Conservation (phyloP, 108 stramenopile species). For the Seminavis robusta region DNA sequence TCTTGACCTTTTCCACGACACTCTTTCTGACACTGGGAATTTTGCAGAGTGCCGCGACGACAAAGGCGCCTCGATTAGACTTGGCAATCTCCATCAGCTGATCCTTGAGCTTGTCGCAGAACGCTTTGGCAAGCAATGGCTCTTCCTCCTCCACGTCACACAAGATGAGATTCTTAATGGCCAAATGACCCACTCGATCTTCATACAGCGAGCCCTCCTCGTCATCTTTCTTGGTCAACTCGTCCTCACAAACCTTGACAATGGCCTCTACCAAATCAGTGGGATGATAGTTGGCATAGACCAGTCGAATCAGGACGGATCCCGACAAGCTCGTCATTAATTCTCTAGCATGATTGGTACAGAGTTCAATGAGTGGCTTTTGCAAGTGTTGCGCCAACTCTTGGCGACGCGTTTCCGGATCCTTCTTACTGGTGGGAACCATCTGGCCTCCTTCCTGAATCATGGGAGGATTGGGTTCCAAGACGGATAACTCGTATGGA, state of each 20-base stretch:
- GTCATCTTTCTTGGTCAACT: no score
- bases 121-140: constrained; percentile 31
- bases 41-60: constrained; percentile 61
- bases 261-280: constrained; percentile 42
- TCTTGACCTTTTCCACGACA: constrained; percentile 36
- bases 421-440: constrained; percentile 83
- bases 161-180: constrained; percentile 65
- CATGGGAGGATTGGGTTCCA: constrained; percentile 54
- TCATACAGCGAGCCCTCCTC: constrained; percentile 55
- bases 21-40: constrained; percentile 39
- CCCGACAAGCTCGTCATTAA: constrained; percentile 71
- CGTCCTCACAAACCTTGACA: constrained; percentile 39
- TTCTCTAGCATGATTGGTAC: constrained; percentile 59
- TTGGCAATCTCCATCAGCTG: constrained; percentile 43
- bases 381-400: constrained; percentile 79
- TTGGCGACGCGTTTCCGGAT: constrained; percentile 68
- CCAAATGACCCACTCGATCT: constrained; percentile 67
- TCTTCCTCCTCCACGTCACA: constrained; percentile 41
- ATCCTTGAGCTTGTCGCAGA: constrained; percentile 38
- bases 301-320: constrained; percentile 69
- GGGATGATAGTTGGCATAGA: constrained; percentile 40
- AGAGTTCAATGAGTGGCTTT: constrained; percentile 61
- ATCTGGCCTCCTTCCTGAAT: constrained; percentile 42
- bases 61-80: constrained; percentile 80
- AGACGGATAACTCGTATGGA: constrained; percentile 78